Conservation (phyloP, 2,329 filamentous ascomycete species). For the Pseudohalonectria lignicola region DNA sequence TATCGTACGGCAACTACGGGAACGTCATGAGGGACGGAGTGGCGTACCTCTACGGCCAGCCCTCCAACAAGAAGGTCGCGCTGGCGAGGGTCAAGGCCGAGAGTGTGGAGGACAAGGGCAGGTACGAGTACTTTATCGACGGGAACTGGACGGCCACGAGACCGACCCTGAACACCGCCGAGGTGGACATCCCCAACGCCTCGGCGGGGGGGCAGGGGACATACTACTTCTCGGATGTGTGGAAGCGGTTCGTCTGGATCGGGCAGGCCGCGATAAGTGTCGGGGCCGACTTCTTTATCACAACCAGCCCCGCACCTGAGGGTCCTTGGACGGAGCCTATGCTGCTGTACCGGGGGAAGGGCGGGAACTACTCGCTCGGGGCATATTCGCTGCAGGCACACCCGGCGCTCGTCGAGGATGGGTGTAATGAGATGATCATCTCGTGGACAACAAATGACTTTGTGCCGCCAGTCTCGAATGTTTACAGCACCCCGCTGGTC, state of each 20-base stretch:
- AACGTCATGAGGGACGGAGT: not conserved
- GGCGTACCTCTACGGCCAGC: slow-evolving; percentile 1
- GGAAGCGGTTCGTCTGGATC: slow-evolving; percentile 1
- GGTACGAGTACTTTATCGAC: slow-evolving; percentile 1
- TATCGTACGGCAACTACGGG: slow-evolving; percentile 2
- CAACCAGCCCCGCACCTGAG: slow-evolving; percentile 1
- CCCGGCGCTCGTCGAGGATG: not conserved
- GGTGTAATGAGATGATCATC: not conserved
- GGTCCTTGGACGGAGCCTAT: not conserved
- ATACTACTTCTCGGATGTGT: slow-evolving; percentile 1
- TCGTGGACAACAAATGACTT: not conserved
- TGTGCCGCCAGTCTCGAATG: not conserved
- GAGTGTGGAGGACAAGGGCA: not conserved
- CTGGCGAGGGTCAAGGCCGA: slow-evolving; percentile 1
- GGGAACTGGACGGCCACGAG: not conserved
- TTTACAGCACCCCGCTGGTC: not conserved
- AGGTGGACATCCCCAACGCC: not conserved
- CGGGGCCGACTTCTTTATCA: not conserved
- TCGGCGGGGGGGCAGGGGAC: slow-evolving; percentile 2
- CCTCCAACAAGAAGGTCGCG: not conserved
- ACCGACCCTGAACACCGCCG: not conserved
- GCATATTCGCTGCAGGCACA: slow-evolving; percentile 1
- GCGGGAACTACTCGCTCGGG: not conserved
- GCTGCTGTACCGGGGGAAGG: not conserved
- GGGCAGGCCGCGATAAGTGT: not conserved